A percentile compares a stretch with the other conserved stretches of the same genome.
These are phyloP conservation scores for Monilinia laxa DNA, from an alignment of 2,329 filamentous ascomycete species.

Conservation along the genomic window DNA sequence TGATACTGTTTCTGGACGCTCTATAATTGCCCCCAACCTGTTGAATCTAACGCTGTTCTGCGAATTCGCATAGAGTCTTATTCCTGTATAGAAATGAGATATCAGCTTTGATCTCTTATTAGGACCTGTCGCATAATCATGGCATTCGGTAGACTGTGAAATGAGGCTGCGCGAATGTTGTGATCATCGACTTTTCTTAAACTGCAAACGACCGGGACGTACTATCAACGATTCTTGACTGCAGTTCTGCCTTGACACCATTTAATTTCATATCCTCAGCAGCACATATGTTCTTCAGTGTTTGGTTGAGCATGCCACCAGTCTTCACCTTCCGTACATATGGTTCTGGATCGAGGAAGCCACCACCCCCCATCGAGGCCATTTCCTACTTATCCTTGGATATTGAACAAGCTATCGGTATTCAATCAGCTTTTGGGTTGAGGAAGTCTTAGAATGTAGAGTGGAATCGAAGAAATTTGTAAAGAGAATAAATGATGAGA, in stretches of 20 bases:
- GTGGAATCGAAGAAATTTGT: not conserved
- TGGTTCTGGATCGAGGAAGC: constrained; percentile 37
- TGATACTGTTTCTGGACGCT: constrained; percentile 27
- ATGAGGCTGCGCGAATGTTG: not conserved
- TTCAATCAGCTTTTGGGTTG: not conserved
- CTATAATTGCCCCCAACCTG: constrained; percentile 35
- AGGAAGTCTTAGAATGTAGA: not conserved
- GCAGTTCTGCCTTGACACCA: constrained; percentile 82
- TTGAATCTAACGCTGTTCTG: constrained; percentile 34
- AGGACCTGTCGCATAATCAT: not conserved
- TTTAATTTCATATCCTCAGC: constrained; percentile 72
- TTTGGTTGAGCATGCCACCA: constrained; percentile 37
- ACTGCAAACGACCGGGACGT: constrained; percentile 42
- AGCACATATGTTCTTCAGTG: constrained; percentile 56
- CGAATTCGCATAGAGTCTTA: constrained; percentile 30
- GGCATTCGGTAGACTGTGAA: not conserved
- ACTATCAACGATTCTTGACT: constrained; percentile 77
- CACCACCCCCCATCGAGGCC: constrained; percentile 40
- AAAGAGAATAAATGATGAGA: not conserved
- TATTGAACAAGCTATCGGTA: constrained; percentile 2
- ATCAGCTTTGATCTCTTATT: not conserved
- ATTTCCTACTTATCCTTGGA: constrained; percentile 27
- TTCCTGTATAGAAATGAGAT: constrained; percentile 28
- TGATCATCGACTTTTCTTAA: not conserved
- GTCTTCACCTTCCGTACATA: constrained; percentile 34